Evolutionary conservation across 306 rosid species (phyloP).

Genomic region (Ormosia emarginata): DNA sequence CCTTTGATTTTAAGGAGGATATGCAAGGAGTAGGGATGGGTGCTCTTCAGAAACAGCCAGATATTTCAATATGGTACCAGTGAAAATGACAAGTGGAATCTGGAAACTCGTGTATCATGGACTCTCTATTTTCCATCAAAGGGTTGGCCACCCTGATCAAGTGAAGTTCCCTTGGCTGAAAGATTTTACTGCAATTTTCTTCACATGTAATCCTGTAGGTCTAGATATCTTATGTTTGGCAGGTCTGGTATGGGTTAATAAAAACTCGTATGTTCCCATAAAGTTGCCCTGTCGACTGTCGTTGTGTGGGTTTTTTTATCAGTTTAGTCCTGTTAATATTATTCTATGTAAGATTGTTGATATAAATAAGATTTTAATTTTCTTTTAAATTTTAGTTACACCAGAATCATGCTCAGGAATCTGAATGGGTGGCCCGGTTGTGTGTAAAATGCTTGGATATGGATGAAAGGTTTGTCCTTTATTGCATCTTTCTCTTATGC

Average conservation of each 20-base stretch:
- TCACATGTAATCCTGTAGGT: constrained; percentile 32
- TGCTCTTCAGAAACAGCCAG: constrained; percentile 44
- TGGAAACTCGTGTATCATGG: not conserved
- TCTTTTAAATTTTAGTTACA: not conserved
- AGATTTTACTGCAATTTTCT: constrained; percentile 27
- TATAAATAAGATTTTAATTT: constrained; percentile 39
- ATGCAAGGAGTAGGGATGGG: constrained; percentile 44
- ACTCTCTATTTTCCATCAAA: constrained; percentile 6
- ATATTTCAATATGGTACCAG: constrained; percentile 51
- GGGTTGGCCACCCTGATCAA: constrained; percentile 1
- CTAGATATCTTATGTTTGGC: constrained; percentile 28
- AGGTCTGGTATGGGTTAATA: constrained; percentile 29
- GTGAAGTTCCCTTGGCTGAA: constrained; percentile 29
- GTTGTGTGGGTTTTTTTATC: not conserved
- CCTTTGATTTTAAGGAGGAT: constrained; percentile 55
- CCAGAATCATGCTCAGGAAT: not conserved
- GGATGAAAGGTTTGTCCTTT: constrained; percentile 2
- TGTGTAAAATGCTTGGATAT: constrained; percentile 3
- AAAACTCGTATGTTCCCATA: constrained; percentile 34
- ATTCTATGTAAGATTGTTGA: constrained; percentile 29
- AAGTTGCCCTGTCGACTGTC: constrained; percentile 14
- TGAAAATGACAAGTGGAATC: constrained; percentile 15
- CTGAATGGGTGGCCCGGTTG: not conserved
- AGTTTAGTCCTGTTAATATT: constrained; percentile 10
- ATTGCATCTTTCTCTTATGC: not conserved